Evolutionary conservation across 2,329 filamentous ascomycete genomes (phyloP).

Genomic region (Ophiostoma sp.): DNA sequence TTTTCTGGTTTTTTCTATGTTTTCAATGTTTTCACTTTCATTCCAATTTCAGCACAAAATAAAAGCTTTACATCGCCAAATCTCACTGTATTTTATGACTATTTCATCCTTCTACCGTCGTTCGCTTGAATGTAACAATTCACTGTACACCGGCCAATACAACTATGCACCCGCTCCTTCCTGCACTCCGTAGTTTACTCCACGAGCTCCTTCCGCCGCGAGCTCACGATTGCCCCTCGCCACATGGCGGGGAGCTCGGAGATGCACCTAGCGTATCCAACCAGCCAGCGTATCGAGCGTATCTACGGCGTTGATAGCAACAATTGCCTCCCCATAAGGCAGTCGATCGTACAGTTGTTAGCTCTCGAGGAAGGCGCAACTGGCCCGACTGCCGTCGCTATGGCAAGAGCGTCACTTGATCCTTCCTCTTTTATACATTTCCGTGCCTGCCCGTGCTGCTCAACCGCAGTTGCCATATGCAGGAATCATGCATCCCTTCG

Average conservation of each 20-base stretch:
- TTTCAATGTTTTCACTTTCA: too few relatives aligned
- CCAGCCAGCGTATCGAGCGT: background rate
- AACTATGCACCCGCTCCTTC: background rate
- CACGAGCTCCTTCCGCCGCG: background rate
- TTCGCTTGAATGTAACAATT: too few relatives aligned
- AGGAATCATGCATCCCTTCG: background rate
- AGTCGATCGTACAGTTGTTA: too few relatives aligned
- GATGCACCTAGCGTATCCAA: slow-evolving; percentile 2
- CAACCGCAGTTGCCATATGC: background rate
- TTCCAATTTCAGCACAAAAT: too few relatives aligned
- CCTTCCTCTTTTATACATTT: slow-evolving; percentile 1
- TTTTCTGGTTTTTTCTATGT: too few relatives aligned
- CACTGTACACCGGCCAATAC: background rate
- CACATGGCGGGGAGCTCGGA: slow-evolving; percentile 12
- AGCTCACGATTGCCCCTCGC: slow-evolving; percentile 5
- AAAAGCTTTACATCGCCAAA: too few relatives aligned
- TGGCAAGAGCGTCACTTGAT: slow-evolving; percentile 4
- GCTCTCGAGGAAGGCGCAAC: background rate
- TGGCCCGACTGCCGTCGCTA: background rate
- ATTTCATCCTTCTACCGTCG: too few relatives aligned
- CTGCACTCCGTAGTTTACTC: slow-evolving; percentile 3
- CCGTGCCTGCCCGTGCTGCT: too few relatives aligned
- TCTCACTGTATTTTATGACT: too few relatives aligned
- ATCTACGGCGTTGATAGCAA: background rate
- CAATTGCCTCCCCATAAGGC: too few relatives aligned